These are phyloP conservation scores for Claviceps sp. DNA, from an alignment of 2,329 filamentous ascomycete species.

Conservation along the genomic window DNA sequence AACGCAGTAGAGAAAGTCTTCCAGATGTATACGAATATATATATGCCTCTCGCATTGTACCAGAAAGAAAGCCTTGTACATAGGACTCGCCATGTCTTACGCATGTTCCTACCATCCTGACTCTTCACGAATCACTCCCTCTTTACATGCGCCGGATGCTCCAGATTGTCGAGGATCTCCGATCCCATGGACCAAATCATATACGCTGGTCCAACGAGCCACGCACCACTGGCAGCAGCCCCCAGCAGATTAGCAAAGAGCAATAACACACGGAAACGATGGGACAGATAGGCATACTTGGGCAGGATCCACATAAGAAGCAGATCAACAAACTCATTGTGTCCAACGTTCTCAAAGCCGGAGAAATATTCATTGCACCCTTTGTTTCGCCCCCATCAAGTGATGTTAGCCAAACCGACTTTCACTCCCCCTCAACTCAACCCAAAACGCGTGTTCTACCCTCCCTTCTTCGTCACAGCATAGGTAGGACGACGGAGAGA, in stretches of 20 bases:
- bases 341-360: slow-evolving; percentile 42
- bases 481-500: not conserved
- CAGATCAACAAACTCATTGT: slow-evolving; percentile 33
- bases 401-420: no score
- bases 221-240: slow-evolving; percentile 37
- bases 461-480: not conserved
- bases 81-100: not conserved
- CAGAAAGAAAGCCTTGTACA: no score
- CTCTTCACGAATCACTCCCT: slow-evolving; percentile 18
- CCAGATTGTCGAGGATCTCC: slow-evolving; percentile 35
- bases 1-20: no score
- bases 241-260: not conserved
- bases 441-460: no score
- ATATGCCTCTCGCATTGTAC: no score
- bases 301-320: slow-evolving; percentile 44
- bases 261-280: not conserved
- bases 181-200: slow-evolving; percentile 36
- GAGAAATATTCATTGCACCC: slow-evolving; percentile 45
- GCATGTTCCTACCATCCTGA: not conserved
- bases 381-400: slow-evolving; percentile 11
- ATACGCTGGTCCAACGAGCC: slow-evolving; percentile 39
- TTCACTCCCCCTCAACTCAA: no score
- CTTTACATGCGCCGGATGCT: slow-evolving; percentile 26
- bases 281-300: slow-evolving; percentile 30
- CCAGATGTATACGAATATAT: no score